Evolutionary conservation across 805 yeast species (phyloP).

Genomic region (Tetrapisispora iriomotensis): DNA sequence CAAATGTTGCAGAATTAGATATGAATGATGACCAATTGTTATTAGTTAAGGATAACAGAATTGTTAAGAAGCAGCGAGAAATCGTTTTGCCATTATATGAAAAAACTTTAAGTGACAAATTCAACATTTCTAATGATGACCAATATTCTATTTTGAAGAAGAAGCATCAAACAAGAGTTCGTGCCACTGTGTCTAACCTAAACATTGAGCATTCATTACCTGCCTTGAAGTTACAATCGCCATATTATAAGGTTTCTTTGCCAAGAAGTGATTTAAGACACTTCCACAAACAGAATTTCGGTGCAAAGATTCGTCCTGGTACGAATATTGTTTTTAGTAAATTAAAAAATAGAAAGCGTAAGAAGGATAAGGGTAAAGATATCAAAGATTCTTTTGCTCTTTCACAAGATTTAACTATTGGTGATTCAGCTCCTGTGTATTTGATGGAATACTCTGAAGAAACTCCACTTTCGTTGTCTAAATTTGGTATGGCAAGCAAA

Average conservation of each 20-base stretch:
- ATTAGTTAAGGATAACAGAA: conserved; percentile 34
- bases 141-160: conserved; percentile 74
- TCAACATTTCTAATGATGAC: conserved; percentile 80
- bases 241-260: conserved; percentile 75
- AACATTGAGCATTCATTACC: conserved; percentile 87
- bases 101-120: conserved; percentile 45
- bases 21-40: conserved; percentile 80
- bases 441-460: conserved; percentile 88
- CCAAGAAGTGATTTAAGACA: conserved; percentile 58
- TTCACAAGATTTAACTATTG: conserved; percentile 68
- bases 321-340: conserved; percentile 66
- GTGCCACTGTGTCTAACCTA: conserved; percentile 85
- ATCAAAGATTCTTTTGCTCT: conserved; percentile 60
- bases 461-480: conserved; percentile 68
- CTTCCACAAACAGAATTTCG: conserved; percentile 71
- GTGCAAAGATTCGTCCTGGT: conserved; percentile 56
- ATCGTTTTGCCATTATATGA: conserved; percentile 40
- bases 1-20: conserved; percentile 39
- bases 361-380: conserved; percentile 80
- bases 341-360: conserved; percentile 68
- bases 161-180: conserved; percentile 82
- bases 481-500: conserved; percentile 94
- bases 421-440: conserved; percentile 72
- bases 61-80: conserved; percentile 6
- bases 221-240: conserved; percentile 78